Evolutionary conservation across 1,284 basidiomycete species (phyloP).

Genomic region (Cutaneotrichosporon spelunceum): DNA sequence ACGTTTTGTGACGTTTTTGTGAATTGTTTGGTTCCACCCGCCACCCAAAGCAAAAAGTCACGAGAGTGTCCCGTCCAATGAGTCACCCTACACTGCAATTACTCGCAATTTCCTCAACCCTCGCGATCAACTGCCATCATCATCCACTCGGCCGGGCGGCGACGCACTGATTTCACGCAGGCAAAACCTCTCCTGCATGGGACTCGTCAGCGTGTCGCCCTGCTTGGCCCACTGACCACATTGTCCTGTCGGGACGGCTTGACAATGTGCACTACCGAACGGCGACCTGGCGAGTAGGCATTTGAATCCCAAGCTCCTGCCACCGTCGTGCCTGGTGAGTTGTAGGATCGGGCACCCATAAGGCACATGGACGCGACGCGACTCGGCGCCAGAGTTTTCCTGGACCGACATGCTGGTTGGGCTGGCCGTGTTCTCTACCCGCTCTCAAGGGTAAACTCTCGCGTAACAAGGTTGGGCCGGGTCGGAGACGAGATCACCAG

Average conservation of each 20-base stretch:
- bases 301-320: no score
- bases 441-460: no score
- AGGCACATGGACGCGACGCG: background rate
- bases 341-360: background rate
- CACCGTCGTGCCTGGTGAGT: no score
- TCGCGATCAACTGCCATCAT: no score
- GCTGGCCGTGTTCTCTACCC: background rate
- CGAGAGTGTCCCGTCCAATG: background rate
- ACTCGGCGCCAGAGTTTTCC: background rate
- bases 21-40: background rate
- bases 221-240: slow-evolving; percentile 94
- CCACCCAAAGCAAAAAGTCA: background rate
- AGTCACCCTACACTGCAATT: background rate
- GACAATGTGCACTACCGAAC: slow-evolving; percentile 55
- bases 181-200: no score
- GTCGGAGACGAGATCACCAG: background rate
- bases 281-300: slow-evolving; percentile 20
- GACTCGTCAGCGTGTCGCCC: no score
- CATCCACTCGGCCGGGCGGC: no score
- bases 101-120: no score
- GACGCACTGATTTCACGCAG: no score
- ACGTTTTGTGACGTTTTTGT: background rate
- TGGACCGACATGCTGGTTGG: background rate
- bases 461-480: background rate
- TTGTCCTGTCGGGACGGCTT: slow-evolving; percentile 86